These are phyloP conservation scores for Helianthus annuus DNA, from an alignment of 129 eudicot species.

Conservation along the genomic window DNA sequence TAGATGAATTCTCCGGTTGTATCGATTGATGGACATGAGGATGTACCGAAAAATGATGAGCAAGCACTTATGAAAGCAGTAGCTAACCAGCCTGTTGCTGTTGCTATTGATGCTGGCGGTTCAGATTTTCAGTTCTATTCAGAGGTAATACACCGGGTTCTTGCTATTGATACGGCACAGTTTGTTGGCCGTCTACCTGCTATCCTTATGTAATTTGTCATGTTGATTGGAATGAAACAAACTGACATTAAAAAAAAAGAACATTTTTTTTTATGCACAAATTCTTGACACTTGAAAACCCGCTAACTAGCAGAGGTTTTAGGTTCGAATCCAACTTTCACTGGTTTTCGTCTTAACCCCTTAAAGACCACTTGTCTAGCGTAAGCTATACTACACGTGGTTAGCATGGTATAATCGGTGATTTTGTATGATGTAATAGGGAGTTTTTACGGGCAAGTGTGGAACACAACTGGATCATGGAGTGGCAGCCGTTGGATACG, in stretches of 20 bases:
- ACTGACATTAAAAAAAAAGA: no score
- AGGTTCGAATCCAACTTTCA: no score
- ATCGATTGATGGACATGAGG: conserved; percentile 83
- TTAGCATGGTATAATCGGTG: no score
- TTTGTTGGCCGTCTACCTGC: no score
- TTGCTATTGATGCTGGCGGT: conserved; percentile 84
- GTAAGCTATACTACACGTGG: no score
- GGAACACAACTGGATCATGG: conserved; percentile 84
- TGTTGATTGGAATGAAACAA: no score
- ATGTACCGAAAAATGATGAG: conserved; percentile 76
- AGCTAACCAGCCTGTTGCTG: conserved; percentile 79
- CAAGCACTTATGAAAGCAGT: conserved; percentile 75
- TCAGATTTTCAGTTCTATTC: conserved; percentile 82
- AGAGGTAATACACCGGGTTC: conserved; percentile 52
- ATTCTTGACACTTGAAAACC: not conserved
- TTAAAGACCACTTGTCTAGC: no score
- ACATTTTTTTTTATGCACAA: not conserved
- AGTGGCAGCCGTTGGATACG: conserved; percentile 74
- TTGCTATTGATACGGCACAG: no score
- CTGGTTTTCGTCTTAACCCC: no score
- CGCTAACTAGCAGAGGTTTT: no score
- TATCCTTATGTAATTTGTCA: no score
- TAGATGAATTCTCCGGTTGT: conserved; percentile 66
- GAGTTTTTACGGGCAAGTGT: conserved; percentile 76
- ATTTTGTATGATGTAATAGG: conserved; percentile 27